These are phyloP conservation scores for Penicillium goetzii DNA, from an alignment of 495 filamentous ascomycete species.

Conservation along the genomic window DNA sequence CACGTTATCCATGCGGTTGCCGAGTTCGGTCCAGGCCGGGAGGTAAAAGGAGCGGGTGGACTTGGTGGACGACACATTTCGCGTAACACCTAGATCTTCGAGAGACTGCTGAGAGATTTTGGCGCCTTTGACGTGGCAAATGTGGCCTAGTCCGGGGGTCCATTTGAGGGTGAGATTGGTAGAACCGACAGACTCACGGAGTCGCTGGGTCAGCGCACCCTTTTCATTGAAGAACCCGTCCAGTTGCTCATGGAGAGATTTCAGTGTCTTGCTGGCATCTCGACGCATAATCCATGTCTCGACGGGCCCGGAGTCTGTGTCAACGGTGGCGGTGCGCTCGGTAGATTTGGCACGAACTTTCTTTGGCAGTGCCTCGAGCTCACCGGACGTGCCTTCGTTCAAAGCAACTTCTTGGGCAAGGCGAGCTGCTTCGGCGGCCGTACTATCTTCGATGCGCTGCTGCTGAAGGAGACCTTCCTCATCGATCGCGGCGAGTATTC, in stretches of 20 bases:
- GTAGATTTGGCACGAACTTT: slow-evolving; percentile 44
- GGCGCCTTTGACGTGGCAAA: slow-evolving; percentile 82
- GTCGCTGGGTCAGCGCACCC: slow-evolving; percentile 55
- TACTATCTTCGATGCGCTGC: slow-evolving; percentile 73
- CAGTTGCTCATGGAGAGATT: slow-evolving; percentile 67
- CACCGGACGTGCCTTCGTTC: slow-evolving; percentile 57
- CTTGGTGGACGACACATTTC: slow-evolving; percentile 75
- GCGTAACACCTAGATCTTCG: slow-evolving; percentile 52
- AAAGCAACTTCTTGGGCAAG: slow-evolving; percentile 69
- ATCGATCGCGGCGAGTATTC: slow-evolving; percentile 80
- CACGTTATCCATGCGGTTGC: slow-evolving; percentile 69
- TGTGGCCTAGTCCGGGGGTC: slow-evolving; percentile 81
- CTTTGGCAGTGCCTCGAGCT: slow-evolving; percentile 49
- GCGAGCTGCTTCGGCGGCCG: slow-evolving; percentile 66
- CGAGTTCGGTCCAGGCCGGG: slow-evolving; percentile 80
- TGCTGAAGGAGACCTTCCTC: slow-evolving; percentile 85
- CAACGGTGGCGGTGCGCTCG: slow-evolving; percentile 30
- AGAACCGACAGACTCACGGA: slow-evolving; percentile 61
- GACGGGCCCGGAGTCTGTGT: slow-evolving; percentile 41
- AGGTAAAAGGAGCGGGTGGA: slow-evolving; percentile 84
- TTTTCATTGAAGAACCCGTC: slow-evolving; percentile 62
- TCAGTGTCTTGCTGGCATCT: slow-evolving; percentile 67
- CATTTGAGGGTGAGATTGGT: slow-evolving; percentile 74
- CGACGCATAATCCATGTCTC: slow-evolving; percentile 86
- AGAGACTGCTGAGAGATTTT: slow-evolving; percentile 62